Evolutionary conservation across 2,329 filamentous ascomycete genomes (phyloP), one percentile per base, ranked within the genome.

Genomic region (Akanthomyces lecanii): DNA sequence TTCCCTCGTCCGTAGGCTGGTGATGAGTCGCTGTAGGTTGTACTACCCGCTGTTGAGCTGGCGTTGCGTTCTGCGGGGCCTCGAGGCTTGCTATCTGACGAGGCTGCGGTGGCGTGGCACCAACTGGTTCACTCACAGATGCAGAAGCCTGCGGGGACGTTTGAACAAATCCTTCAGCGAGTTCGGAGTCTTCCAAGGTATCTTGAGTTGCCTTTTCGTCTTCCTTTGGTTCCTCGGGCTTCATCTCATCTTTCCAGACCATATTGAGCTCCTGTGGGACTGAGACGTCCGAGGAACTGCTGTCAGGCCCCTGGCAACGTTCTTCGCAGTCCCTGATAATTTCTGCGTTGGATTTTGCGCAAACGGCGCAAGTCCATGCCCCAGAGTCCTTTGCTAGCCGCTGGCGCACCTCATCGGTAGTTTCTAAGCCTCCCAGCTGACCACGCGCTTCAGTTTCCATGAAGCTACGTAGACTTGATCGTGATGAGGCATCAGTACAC

Each of bases 361-460:
- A 98, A 0, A 79, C 82, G 0, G 80, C 72, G 75, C 95, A 98
- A 60, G 77, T 83, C 83, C 87, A 97, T 0, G 68, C 71, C 1
- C 75, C 75, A 65, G 87, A 92, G 70, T 89, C 85, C 53, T 72
- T 78, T 5, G 95, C 95, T 69, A 95, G 83, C 52, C 84, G 79
- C 69, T 82, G 82, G 61, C 94, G 81, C 57, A 90, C 85, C 5
- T 81, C 82, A 21, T 89, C 87, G 30, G 79, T 85, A 4, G 89
- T 89, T 67, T 97, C 93, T 69, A 98, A 81, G 0, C 95, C 95
- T 14, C 95, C 95, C 1, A 99, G 80, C 78, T 98, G 95, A 1
- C 95, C 95, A 69, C 85, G 86, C 10, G 90, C 87, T 68, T 94
- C 91, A 3, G 89, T 93, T 74, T 96, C 92, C 92, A 99, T 98